phyloP scores from a whole-genome alignment of 768 basidiomycete genomes.

The Clavulina sp. region DNA sequence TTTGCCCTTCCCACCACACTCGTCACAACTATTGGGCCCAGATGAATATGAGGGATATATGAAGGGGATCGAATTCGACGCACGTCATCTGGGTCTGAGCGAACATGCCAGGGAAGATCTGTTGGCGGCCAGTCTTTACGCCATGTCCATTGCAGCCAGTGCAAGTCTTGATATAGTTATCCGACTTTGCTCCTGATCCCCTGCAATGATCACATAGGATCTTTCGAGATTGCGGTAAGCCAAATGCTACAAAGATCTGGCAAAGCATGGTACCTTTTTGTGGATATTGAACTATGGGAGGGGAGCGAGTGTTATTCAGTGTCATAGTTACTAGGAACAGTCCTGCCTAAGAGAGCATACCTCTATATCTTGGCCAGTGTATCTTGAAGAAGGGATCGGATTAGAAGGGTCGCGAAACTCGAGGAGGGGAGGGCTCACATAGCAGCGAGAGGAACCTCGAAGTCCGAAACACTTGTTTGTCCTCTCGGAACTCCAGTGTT shows the following conservation, averaged over 20 bases:
- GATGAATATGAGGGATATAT: background rate
- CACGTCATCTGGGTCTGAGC: constrained; percentile 74
- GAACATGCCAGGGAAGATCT: constrained; percentile 95
- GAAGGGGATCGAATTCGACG: constrained; percentile 11
- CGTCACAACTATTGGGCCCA: constrained; percentile 26
- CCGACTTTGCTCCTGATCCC: constrained; percentile 84
- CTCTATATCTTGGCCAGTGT: constrained; percentile 73
- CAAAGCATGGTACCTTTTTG: constrained; percentile 39
- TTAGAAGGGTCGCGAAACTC: background rate
- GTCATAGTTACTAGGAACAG: no score
- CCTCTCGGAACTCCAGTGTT: constrained; percentile 52
- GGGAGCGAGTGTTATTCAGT: background rate
- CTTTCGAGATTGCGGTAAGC: constrained; percentile 12
- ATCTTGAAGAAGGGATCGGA: constrained; percentile 26
- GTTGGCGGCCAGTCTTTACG: constrained; percentile 71
- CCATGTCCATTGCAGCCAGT: constrained; percentile 69
- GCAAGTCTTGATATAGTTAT: constrained; percentile 77
- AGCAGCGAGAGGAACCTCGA: constrained; percentile 75
- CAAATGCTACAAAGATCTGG: no score
- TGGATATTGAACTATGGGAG: constrained; percentile 72
- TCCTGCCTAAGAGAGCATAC: constrained; percentile 24
- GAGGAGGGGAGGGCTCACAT: constrained; percentile 31
- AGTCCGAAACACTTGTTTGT: constrained; percentile 58
- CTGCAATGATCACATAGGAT: constrained; percentile 95
- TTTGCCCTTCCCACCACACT: constrained; percentile 72